These are phyloP conservation scores for Chlorociboria aeruginascens DNA, from an alignment of 495 filamentous ascomycete species.

Conservation along the genomic window DNA sequence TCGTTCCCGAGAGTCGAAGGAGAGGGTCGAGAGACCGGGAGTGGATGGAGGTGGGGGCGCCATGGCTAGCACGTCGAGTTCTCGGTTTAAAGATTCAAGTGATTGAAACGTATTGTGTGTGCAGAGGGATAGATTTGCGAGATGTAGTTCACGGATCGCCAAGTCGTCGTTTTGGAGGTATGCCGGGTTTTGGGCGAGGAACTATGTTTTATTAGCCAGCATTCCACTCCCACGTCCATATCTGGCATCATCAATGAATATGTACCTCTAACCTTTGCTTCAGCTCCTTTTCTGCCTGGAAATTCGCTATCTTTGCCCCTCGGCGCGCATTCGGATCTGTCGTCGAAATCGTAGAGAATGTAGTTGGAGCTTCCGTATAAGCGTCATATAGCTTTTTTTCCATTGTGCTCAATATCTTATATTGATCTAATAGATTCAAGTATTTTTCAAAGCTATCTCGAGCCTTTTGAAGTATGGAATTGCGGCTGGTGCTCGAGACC, in stretches of 20 bases:
- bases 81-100: constrained; percentile 72
- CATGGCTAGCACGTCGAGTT: constrained; percentile 67
- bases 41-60: constrained; percentile 33
- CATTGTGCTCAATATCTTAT: constrained; percentile 52
- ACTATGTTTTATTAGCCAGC: constrained; percentile 24
- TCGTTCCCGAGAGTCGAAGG: constrained; percentile 34
- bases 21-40: constrained; percentile 15
- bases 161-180: constrained; percentile 62
- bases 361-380: constrained; percentile 52
- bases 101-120: constrained; percentile 74
- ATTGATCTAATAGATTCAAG: constrained; percentile 62
- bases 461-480: constrained; percentile 46
- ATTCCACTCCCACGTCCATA: neutral
- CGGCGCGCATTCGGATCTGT: constrained; percentile 62
- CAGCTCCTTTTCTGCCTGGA: constrained; percentile 75
- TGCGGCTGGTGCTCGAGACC: constrained; percentile 45
- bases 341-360: constrained; percentile 57
- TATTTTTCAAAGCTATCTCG: constrained; percentile 63
- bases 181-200: constrained; percentile 46
- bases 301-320: constrained; percentile 75
- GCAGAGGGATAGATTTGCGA: constrained; percentile 58
- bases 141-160: constrained; percentile 61
- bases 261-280: constrained; percentile 68
- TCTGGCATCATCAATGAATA: neutral
- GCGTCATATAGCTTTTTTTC: constrained; percentile 62